Evolutionary conservation across 2,329 filamentous ascomycete genomes (phyloP).

Genomic region (Penicillium sp.): DNA sequence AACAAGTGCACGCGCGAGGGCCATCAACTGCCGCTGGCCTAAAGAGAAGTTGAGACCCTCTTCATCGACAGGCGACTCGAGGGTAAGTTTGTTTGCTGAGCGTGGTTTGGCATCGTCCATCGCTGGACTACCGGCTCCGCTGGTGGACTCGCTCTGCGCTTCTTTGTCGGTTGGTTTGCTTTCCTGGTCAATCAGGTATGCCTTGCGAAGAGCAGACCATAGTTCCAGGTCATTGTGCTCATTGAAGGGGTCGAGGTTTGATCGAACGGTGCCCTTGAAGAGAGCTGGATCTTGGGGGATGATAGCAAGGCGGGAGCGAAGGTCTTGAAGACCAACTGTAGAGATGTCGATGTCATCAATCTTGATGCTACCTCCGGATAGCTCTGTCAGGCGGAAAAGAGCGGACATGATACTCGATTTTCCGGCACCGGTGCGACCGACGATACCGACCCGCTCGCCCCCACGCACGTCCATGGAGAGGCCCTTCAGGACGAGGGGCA

Average conservation of each 20-base stretch:
- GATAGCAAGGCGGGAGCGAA: slow-evolving; percentile 47
- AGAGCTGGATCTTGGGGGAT: slow-evolving; percentile 51
- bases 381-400: slow-evolving; percentile 47
- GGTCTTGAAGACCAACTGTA: slow-evolving; percentile 43
- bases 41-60: slow-evolving; percentile 96
- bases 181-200: slow-evolving; percentile 50
- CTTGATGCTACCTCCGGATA: slow-evolving; percentile 42
- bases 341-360: slow-evolving; percentile 49
- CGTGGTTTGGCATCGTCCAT: slow-evolving; percentile 44
- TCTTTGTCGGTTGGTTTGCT: slow-evolving; percentile 49
- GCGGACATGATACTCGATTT: slow-evolving; percentile 52
- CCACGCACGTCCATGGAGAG: slow-evolving; percentile 53
- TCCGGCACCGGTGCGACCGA: slow-evolving; percentile 49
- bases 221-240: slow-evolving; percentile 50
- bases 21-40: slow-evolving; percentile 93
- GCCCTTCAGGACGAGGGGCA: slow-evolving; percentile 73
- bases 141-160: slow-evolving; percentile 3
- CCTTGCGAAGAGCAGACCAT: slow-evolving; percentile 49
- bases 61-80: slow-evolving; percentile 86
- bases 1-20: slow-evolving; percentile 85
- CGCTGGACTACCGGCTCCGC: slow-evolving; percentile 43
- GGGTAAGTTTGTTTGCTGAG: slow-evolving; percentile 32
- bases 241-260: slow-evolving; percentile 49
- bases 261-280: slow-evolving; percentile 47
- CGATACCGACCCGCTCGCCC: slow-evolving; percentile 52